A percentile compares a stretch with the other conserved stretches of the same genome.
These are phyloP conservation scores for Capsella rubella DNA, from an alignment of 441 rosid species.

Conservation along the genomic window DNA sequence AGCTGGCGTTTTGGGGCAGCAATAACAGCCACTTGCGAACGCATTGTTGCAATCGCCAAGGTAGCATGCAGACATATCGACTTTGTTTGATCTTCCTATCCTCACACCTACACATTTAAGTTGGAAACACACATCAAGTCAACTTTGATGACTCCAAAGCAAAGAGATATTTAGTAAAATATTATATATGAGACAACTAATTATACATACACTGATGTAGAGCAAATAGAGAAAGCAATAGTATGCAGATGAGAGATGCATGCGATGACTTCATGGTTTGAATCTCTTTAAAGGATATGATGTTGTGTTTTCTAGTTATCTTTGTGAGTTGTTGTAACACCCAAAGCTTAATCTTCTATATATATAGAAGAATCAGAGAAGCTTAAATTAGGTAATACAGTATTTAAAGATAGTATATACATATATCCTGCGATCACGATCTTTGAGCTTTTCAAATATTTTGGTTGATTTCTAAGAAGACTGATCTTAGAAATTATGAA, in stretches of 20 bases:
- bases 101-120: constrained; percentile 27
- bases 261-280: constrained; percentile 19
- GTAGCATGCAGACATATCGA: constrained; percentile 4
- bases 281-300: background rate
- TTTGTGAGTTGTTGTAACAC: background rate
- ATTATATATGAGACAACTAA: background rate
- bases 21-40: constrained; percentile 19
- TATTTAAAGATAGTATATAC: background rate
- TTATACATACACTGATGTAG: constrained; percentile 25
- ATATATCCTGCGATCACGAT: background rate
- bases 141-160: background rate
- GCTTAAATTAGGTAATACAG: background rate
- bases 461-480: background rate
- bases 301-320: background rate
- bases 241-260: constrained; percentile 4
- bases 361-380: background rate
- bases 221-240: constrained; percentile 14
- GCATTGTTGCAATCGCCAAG: background rate
- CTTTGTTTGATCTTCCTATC: constrained; percentile 17
- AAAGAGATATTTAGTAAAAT: background rate
- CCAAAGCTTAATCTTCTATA: background rate
- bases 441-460: constrained; percentile 15
- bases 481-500: too few species aligned
- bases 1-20: constrained; percentile 23
- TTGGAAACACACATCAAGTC: constrained; percentile 18